phyloP scores from a whole-genome alignment of 148 eudicot species.

The Camellia granthamiana region DNA sequence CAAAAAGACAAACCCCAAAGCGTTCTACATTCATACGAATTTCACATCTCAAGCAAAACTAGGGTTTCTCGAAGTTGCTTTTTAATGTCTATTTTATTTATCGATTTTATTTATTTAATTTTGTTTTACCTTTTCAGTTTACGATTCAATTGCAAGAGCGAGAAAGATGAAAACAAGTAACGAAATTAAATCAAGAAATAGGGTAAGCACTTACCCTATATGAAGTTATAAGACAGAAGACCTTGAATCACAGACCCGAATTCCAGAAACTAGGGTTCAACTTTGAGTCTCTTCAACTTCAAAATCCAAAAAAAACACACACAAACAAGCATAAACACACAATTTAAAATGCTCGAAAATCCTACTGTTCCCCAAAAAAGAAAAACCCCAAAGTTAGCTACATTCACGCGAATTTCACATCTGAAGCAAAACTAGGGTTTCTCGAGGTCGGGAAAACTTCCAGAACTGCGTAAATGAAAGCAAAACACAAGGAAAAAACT shows the following conservation, averaged over 20 bases:
- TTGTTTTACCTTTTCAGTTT: neutral
- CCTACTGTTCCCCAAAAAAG: neutral
- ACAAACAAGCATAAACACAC: neutral
- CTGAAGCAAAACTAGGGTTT: conserved; percentile 10
- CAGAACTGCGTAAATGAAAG: neutral
- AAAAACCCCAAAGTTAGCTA: neutral
- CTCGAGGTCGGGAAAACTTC: neutral
- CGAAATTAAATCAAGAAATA: neutral
- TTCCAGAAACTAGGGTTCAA: neutral
- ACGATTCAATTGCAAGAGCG: neutral
- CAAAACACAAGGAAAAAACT: conserved; percentile 5
- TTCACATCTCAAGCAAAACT: neutral
- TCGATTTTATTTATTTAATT: neutral
- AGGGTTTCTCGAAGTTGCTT: neutral
- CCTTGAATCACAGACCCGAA: neutral
- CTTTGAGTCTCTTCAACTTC: neutral
- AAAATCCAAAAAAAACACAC: neutral
- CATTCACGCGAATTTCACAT: neutral
- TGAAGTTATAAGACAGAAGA: neutral
- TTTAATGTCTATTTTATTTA: neutral
- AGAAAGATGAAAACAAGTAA: neutral
- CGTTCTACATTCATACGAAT: neutral
- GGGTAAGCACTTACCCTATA: neutral
- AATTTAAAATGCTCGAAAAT: neutral
- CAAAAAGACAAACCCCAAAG: no score